Base-by-base conservation (phyloP, 2,329 filamentous ascomycete genomes). In the Emergomyces orientalis region DNA sequence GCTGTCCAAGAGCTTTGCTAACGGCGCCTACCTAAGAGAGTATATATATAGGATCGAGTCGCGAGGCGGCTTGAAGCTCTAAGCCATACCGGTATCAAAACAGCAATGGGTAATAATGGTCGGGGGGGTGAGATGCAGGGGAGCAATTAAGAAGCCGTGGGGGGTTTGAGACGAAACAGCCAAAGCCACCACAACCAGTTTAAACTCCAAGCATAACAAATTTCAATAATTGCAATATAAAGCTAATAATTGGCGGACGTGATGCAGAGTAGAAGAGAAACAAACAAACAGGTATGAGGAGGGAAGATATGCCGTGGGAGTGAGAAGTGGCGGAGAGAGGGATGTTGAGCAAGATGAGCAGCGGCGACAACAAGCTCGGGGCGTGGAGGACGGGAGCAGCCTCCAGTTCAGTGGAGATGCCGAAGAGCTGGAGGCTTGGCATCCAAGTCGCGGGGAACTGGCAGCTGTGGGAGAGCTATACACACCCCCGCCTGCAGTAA, bases 341-440 rank as follows among this genome's bases (percentile, higher is more conserved):
- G 43, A 17, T 47, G 19, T 9, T 45, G 41, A 19, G 41, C 4
- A 45, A 22, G 43, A 45, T 41, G 39, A 17, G 17, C n/a, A n/a
- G 17, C 41, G 17, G 19, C 41, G 5, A 43, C 2, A 19, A 43
- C 3, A 19, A 43, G 41, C 41, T 43, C 14, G 17, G 41, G 41
- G 41, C 41, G 41, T 43, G 43, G 43, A 45, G 43, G n/a, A 17
- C 43, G 43, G 43, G 6, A 47, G n/a, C 43, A 47, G 43, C n/a
- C 43, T 37, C 43, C 19, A 11, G 43, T 47, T 17, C n/a, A 19
- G 54, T 57, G 54, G 54, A 57, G 54, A 34, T 30, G 30, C 32
- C 32, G 9, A n/a, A 37, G n/a, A 41, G 32, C 54, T 57, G n/a
- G n/a, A 57, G 54, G 54, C 54, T 57, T 57, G 54, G 54, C 54